Evolutionary conservation across 106 monocot genomes (phyloP).

Genomic region (Hemerocallis citrina): DNA sequence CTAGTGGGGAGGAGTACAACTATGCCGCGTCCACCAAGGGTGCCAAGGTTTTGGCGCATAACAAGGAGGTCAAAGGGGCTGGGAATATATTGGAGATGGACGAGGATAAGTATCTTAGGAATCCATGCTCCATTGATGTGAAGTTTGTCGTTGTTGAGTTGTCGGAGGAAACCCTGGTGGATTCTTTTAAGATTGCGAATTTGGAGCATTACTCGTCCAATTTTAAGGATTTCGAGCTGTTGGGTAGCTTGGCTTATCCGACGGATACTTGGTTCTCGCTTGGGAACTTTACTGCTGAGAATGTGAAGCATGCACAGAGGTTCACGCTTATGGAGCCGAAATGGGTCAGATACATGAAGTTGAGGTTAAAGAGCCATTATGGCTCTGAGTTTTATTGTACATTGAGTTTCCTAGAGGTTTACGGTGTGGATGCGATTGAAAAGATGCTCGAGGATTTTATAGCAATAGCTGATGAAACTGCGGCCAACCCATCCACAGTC

Average conservation of each 20-base stretch:
- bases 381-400: constrained; percentile 54
- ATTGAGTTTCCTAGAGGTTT: constrained; percentile 40
- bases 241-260: constrained; percentile 42
- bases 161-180: constrained; percentile 50
- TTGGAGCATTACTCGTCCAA: constrained; percentile 62
- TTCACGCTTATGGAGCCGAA: constrained; percentile 37
- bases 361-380: constrained; percentile 37
- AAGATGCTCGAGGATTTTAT: constrained; percentile 48
- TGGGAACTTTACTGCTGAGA: constrained; percentile 34
- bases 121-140: constrained; percentile 33
- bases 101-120: constrained; percentile 47
- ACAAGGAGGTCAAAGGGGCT: constrained; percentile 56
- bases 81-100: constrained; percentile 28
- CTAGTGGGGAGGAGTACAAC: constrained; percentile 32
- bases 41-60: constrained; percentile 52
- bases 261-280: constrained; percentile 35
- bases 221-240: constrained; percentile 43
- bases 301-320: constrained; percentile 41
- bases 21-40: constrained; percentile 41
- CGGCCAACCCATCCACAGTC: too few species aligned
- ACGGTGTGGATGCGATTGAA: constrained; percentile 44
- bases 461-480: constrained; percentile 11
- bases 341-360: constrained; percentile 40
- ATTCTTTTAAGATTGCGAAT: constrained; percentile 37
- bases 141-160: constrained; percentile 50